Evolutionary conservation across 306 rosid genomes (phyloP).

Genomic region (Acacia melanoxylon): DNA sequence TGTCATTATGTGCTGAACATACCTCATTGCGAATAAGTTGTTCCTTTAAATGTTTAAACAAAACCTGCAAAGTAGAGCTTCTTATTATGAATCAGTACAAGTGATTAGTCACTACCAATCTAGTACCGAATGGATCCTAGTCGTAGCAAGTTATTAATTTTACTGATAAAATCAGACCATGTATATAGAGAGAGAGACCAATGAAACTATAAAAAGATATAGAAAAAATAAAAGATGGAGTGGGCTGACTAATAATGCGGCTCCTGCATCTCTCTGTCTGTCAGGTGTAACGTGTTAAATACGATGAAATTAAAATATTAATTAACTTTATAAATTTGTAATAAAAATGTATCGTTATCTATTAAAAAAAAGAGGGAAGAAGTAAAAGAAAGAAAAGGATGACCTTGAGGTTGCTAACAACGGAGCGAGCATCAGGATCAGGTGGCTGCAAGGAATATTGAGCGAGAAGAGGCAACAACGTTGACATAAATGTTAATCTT

Average conservation of each 20-base stretch:
- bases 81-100: conserved; percentile 2
- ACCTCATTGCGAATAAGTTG: conserved; percentile 92
- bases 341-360: neutral
- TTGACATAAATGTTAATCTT: conserved; percentile 74
- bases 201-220: neutral
- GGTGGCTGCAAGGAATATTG: conserved; percentile 88
- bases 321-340: neutral
- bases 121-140: neutral
- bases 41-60: conserved; percentile 90
- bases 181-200: neutral
- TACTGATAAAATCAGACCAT: neutral
- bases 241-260: neutral
- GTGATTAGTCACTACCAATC: neutral
- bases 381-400: conserved; percentile 1
- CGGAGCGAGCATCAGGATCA: conserved; percentile 80
- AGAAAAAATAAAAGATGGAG: neutral
- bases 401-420: conserved; percentile 91
- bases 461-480: conserved; percentile 84
- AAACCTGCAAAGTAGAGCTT: conserved; percentile 69
- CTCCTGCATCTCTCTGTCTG: neutral
- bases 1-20: conserved; percentile 34
- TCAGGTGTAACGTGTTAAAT: neutral
- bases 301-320: neutral
- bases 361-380: neutral
- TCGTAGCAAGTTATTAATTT: neutral